Evolutionary conservation across 306 rosid species (phyloP).

Genomic region (Trifolium pratense): DNA sequence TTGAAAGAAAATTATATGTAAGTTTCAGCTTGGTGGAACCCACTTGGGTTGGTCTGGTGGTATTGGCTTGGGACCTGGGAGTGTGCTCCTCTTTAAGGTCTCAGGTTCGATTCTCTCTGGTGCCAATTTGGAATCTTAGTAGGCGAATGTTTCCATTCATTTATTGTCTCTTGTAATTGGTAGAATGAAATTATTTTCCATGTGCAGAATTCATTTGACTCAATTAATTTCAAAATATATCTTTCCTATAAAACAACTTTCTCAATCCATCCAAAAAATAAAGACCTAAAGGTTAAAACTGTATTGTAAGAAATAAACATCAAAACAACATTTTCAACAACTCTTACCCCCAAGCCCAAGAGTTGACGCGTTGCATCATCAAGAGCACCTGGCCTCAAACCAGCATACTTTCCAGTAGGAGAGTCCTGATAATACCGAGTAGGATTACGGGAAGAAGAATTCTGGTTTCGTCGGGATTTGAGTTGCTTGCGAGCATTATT

Average conservation of each 20-base stretch:
- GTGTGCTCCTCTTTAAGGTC: too few relatives aligned
- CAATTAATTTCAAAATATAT: neutral
- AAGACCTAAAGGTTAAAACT: conserved; percentile 1
- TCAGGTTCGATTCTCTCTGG: too few relatives aligned
- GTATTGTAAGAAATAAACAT: neutral
- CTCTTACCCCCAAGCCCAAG: conserved; percentile 83
- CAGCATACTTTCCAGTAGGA: conserved; percentile 86
- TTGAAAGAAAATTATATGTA: neutral
- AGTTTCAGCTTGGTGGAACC: neutral
- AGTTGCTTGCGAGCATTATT: conserved; percentile 82
- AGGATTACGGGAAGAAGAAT: conserved; percentile 69
- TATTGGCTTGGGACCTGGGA: too few relatives aligned
- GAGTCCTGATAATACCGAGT: conserved; percentile 88
- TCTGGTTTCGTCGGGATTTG: conserved; percentile 68
- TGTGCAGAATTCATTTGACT: neutral
- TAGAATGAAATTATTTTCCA: neutral
- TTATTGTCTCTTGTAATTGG: neutral
- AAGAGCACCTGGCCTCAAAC: conserved; percentile 90
- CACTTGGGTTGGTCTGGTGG: too few relatives aligned
- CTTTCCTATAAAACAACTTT: conserved; percentile 17
- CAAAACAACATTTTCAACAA: conserved; percentile 37
- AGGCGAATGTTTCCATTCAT: neutral
- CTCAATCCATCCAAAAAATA: neutral
- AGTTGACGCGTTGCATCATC: conserved; percentile 73
- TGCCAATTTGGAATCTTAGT: neutral